A percentile compares a stretch with the other conserved stretches of the same genome.
Evolutionary conservation across 306 rosid genomes (phyloP).

Genomic region (Sechiopsis laciniata): DNA sequence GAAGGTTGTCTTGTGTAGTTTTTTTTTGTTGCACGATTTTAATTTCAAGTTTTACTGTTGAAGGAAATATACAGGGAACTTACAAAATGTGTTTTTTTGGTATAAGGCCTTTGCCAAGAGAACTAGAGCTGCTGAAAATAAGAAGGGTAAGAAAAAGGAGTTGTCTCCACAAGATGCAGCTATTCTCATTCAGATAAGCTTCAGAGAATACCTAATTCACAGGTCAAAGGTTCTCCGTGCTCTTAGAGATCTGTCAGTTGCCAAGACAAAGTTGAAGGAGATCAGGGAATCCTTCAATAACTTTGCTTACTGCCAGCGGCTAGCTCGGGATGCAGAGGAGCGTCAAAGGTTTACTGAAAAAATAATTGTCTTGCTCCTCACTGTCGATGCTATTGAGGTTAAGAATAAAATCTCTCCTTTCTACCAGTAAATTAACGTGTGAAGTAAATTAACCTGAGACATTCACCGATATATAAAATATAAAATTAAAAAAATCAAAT

Average conservation of each 20-base stretch:
- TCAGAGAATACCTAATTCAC: conserved; percentile 67
- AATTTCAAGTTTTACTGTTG: neutral
- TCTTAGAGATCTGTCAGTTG: conserved; percentile 69
- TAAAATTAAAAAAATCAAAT: too few relatives aligned
- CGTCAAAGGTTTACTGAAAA: conserved; percentile 75
- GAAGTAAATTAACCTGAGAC: neutral
- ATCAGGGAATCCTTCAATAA: conserved; percentile 67
- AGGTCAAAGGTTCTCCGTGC: conserved; percentile 80
- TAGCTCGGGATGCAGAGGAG: conserved; percentile 60
- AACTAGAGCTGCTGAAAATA: conserved; percentile 39
- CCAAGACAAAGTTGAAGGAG: conserved; percentile 81
- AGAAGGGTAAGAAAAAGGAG: conserved; percentile 76
- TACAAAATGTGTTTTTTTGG: conserved; percentile 23
- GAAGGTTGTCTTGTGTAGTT: neutral
- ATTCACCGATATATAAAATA: too few relatives aligned
- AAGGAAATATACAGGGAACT: conserved; percentile 4
- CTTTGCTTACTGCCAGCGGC: conserved; percentile 49
- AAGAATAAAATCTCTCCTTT: neutral
- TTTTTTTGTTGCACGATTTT: neutral
- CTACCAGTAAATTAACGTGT: neutral
- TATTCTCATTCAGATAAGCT: conserved; percentile 56
- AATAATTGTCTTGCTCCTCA: conserved; percentile 79
- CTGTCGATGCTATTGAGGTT: conserved; percentile 90
- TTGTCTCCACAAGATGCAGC: conserved; percentile 88
- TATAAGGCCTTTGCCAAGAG: conserved; percentile 72